Base-by-base conservation (phyloP, 345 rosid genomes). In the Populus davidiana region DNA sequence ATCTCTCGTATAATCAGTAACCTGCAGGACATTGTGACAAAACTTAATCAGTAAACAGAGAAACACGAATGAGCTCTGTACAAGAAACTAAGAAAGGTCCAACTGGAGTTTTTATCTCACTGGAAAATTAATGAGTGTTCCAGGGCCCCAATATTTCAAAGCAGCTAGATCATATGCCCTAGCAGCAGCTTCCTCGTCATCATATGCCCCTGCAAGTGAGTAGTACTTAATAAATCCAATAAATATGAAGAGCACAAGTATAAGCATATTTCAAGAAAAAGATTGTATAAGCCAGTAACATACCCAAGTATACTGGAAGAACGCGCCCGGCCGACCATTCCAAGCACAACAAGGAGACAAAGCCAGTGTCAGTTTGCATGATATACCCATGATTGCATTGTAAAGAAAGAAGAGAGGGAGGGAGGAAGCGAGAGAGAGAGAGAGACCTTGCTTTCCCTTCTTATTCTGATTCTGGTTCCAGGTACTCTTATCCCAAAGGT, bases 121-220 rank as follows among this genome's bases (percentile, higher is more conserved):
- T 44, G 98, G 99, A 83, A 96, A 96, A 82, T 96, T 96, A 29
- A 96, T 96, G 69, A 96, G 97, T 25, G 99, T 95, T 75, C 97
- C 99, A 65, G 98, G 98, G 38, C 99, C 99, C 99, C 98, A 96
- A 77, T 96, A 93, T 84, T 93, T 96, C 54, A 96, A 86, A 79
- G 98, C 99, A 80, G 99, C 97, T 78, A 96, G 98, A 86, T 96
- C 98, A 69, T 96, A 96, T 50, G 99, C 99, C 88, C 99, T 88
- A 73, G 99, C 97, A 16, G 99, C 99, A 85, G 98, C 99, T 87
- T 96, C 99, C 83, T 96, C 99, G n/a, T 96, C 98, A 83, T 96
- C 99, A 84, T 96, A 96, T 72, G 99, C 99, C 80, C 99, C 98
- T 96, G 84, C 29, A 85, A 81, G 79, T 73, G 81, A 21, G 77